phyloP scores from a whole-genome alignment of 495 filamentous ascomycete genomes.

The Penicillium simplicissimum region DNA sequence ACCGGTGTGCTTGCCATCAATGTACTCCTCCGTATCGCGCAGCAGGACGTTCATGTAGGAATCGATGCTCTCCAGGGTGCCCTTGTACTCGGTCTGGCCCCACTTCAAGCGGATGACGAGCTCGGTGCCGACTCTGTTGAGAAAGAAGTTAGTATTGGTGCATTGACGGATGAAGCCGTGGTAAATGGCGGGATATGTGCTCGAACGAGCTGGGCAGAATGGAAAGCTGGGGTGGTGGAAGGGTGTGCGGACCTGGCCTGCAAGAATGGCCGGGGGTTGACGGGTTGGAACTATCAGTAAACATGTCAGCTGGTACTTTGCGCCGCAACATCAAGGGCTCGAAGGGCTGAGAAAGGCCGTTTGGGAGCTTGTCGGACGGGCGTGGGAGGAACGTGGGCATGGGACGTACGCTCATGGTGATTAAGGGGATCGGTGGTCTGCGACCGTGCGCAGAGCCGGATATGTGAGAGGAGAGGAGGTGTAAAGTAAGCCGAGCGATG shows the following conservation, averaged over 20 bases:
- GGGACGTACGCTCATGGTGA: conserved; percentile 45
- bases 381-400: conserved; percentile 1
- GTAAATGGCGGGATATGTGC: neutral
- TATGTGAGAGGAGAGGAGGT: neutral
- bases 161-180: neutral
- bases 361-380: conserved; percentile 18
- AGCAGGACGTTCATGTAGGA: conserved; percentile 99
- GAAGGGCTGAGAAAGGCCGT: neutral
- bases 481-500: conserved; percentile 11
- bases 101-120: conserved; percentile 93
- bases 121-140: conserved; percentile 76
- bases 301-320: conserved; percentile 17
- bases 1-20: conserved; percentile 83
- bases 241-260: conserved; percentile 70
- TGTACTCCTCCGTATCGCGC: conserved; percentile 83
- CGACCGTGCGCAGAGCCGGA: neutral
- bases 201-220: neutral
- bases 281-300: conserved; percentile 67
- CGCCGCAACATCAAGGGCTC: neutral
- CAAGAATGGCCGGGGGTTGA: conserved; percentile 89
- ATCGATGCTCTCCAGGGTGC: conserved; percentile 86
- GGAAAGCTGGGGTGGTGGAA: conserved; percentile 1
- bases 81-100: conserved; percentile 96
- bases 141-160: neutral
- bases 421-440: conserved; percentile 1